Evolutionary conservation across 495 filamentous ascomycete species (phyloP).

Genomic region (Monascus purpureus): DNA sequence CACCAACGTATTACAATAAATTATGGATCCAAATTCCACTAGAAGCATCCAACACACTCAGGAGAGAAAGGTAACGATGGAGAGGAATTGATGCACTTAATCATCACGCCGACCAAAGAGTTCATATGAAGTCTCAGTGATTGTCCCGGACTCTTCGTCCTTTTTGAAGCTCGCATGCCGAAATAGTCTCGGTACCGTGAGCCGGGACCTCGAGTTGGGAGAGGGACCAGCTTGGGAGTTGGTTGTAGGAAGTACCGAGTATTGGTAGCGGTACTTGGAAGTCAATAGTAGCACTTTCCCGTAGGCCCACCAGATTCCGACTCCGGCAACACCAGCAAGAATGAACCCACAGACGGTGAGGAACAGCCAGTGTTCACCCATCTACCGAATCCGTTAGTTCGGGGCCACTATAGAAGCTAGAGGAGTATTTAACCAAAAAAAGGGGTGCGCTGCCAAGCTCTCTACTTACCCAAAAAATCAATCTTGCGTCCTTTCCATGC

Average conservation of each 20-base stretch:
- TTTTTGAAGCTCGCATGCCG: constrained; percentile 32
- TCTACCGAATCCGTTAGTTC: constrained; percentile 14
- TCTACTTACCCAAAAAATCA: constrained; percentile 66
- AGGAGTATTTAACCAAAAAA: constrained; percentile 1
- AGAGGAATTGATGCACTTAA: constrained; percentile 12
- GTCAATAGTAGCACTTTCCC: constrained; percentile 33
- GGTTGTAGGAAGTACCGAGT: constrained; percentile 20
- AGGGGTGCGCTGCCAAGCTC: too few relatives aligned
- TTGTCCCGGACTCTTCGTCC: constrained; percentile 24
- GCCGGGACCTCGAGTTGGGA: constrained; percentile 20
- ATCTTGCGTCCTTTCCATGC: constrained; percentile 58
- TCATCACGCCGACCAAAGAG: constrained; percentile 28
- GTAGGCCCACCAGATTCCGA: constrained; percentile 43
- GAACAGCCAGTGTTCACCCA: constrained; percentile 62
- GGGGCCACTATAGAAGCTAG: neutral
- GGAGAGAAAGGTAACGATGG: neutral
- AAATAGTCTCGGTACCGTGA: constrained; percentile 23
- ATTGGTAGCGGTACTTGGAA: constrained; percentile 29
- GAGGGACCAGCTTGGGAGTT: constrained; percentile 14
- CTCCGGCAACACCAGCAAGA: constrained; percentile 42
- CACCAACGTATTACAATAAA: neutral
- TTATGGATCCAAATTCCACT: constrained; percentile 7
- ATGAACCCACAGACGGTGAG: constrained; percentile 51
- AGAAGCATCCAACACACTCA: neutral
- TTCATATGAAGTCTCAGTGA: constrained; percentile 29